These are phyloP conservation scores for Wallemia mellicola DNA, from an alignment of 1,284 basidiomycete genomes.

Conservation along the genomic window DNA sequence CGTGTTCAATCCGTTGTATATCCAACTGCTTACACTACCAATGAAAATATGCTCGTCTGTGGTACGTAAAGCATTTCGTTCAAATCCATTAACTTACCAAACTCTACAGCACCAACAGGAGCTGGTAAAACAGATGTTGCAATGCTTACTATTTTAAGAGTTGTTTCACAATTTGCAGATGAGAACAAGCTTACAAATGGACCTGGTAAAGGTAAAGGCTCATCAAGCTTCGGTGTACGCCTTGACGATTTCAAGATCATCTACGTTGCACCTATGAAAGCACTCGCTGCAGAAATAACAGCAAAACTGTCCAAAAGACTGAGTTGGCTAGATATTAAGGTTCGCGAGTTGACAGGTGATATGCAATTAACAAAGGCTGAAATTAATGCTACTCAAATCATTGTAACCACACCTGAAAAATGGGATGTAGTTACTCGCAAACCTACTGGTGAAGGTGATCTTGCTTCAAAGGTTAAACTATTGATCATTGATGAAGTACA, in stretches of 20 bases:
- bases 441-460: constrained; percentile 80
- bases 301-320: constrained; percentile 71
- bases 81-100: not conserved
- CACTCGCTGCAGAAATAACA: constrained; percentile 79
- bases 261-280: constrained; percentile 99
- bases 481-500: constrained; percentile 98
- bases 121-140: constrained; percentile 99
- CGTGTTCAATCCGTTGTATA: constrained; percentile 88
- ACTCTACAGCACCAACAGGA: constrained; percentile 54
- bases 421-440: constrained; percentile 99
- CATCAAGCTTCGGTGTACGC: constrained; percentile 25
- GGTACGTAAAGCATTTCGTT: constrained; percentile 23
- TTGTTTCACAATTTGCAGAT: constrained; percentile 40
- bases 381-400: constrained; percentile 86
- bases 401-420: constrained; percentile 97
- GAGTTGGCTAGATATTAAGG: constrained; percentile 61
- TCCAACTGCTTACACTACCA: constrained; percentile 69
- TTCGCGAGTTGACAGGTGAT: constrained; percentile 85
- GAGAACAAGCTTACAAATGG: constrained; percentile 9
- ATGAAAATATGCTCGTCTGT: constrained; percentile 89
- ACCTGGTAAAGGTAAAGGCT: constrained; percentile 12
- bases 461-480: constrained; percentile 75
- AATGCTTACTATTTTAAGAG: constrained; percentile 71
- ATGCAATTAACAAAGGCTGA: constrained; percentile 92
- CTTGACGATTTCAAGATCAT: constrained; percentile 73